Evolutionary conservation across 2,329 filamentous ascomycete genomes (phyloP).

Genomic region (Colletotrichum chrysophilum): DNA sequence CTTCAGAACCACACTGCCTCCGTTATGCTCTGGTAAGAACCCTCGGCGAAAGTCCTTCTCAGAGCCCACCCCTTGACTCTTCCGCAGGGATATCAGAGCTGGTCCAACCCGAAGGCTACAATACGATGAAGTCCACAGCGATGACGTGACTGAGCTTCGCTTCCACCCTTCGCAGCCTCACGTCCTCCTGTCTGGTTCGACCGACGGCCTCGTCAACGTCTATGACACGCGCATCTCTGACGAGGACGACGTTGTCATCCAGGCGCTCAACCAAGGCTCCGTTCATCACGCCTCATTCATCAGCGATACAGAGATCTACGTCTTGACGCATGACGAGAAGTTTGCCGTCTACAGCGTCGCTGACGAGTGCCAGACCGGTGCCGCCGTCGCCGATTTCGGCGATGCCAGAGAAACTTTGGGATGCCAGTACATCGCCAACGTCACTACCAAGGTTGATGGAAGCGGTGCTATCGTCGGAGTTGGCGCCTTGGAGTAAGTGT

Average conservation of each 20-base stretch:
- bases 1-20: slow-evolving; percentile 67
- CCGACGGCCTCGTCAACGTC: slow-evolving; percentile 79
- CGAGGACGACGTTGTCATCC: slow-evolving; percentile 79
- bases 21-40: slow-evolving; percentile 64
- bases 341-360: slow-evolving; percentile 75
- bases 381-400: slow-evolving; percentile 64
- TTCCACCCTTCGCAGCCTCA: slow-evolving; percentile 66
- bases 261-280: slow-evolving; percentile 79
- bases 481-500: slow-evolving; percentile 69
- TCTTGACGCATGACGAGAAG: slow-evolving; percentile 79
- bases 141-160: slow-evolving; percentile 67
- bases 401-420: slow-evolving; percentile 70
- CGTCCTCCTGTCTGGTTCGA: slow-evolving; percentile 76
- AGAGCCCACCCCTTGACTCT: slow-evolving; percentile 17
- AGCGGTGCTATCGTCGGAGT: slow-evolving; percentile 66
- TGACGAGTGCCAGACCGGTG: slow-evolving; percentile 65
- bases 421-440: slow-evolving; percentile 77
- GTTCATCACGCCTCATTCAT: slow-evolving; percentile 79
- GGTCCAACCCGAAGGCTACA: slow-evolving; percentile 51
- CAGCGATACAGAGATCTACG: slow-evolving; percentile 67
- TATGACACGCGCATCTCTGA: slow-evolving; percentile 74
- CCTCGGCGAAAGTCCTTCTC: not conserved
- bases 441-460: slow-evolving; percentile 64
- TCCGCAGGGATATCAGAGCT: slow-evolving; percentile 61
- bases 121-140: slow-evolving; percentile 71